Percentiles rank a stretch among this genome's conserved stretches.
These are phyloP conservation scores for Avena atlantica DNA, from an alignment of 176 grass and related monocot genomes.

Conservation along the genomic window DNA sequence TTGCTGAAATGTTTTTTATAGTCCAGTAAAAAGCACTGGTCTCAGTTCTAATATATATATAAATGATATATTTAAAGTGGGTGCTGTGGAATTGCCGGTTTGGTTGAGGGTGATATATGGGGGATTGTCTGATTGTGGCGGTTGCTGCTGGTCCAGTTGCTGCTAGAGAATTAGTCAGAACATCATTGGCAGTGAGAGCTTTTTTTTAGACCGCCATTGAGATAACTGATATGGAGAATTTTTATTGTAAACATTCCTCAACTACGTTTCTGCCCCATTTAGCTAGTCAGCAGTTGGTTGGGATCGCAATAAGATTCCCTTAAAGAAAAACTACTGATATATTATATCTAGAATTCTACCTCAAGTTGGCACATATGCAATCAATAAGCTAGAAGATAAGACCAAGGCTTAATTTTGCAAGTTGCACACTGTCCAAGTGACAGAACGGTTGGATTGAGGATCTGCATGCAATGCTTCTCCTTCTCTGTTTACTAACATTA, in stretches of 20 bases:
- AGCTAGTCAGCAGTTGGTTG: conserved; percentile 23
- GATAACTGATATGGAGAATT: conserved; percentile 18
- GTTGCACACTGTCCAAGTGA: conserved; percentile 12
- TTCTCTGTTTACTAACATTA: conserved; percentile 34
- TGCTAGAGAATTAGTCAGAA: conserved; percentile 26
- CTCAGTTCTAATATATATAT: neutral
- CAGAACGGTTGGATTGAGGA: conserved; percentile 3
- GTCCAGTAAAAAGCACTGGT: conserved; percentile 26
- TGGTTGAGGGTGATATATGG: conserved; percentile 4
- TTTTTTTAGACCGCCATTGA: conserved; percentile 5
- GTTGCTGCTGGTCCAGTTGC: neutral
- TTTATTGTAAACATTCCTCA: conserved; percentile 16
- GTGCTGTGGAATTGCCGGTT: neutral
- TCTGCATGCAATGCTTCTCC: neutral
- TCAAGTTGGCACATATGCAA: conserved; percentile 20
- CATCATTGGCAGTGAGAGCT: neutral
- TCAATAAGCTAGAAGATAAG: neutral
- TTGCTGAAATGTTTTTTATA: conserved; percentile 4
- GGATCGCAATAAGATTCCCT: neutral
- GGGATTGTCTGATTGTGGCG: conserved; percentile 3
- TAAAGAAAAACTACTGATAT: neutral
- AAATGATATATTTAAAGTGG: neutral
- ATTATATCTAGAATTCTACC: conserved; percentile 7
- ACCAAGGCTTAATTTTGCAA: conserved; percentile 7
- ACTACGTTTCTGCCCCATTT: conserved; percentile 8